Conservation (phyloP, 371 early-diverging fungal genomes). For the Quaeritorhiza haematococci region DNA sequence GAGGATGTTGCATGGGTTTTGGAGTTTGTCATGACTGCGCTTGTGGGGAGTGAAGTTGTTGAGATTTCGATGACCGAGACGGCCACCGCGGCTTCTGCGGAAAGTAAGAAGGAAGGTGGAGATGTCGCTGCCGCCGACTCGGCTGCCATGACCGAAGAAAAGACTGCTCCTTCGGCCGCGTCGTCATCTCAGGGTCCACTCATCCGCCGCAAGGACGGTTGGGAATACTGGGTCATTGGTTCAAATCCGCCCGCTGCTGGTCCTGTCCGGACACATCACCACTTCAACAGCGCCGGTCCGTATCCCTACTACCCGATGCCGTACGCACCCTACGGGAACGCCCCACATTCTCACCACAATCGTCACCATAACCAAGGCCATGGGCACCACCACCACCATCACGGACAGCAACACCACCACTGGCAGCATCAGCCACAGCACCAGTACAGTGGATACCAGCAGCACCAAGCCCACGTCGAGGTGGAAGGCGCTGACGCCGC, state of each 20-base stretch:
- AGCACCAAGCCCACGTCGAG: background rate
- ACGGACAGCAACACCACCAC: background rate
- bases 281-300: background rate
- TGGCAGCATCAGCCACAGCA: background rate
- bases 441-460: background rate
- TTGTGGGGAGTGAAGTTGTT: conserved; percentile 22
- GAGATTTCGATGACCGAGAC: conserved; percentile 17
- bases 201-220: conserved; percentile 27
- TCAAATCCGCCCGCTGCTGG: background rate
- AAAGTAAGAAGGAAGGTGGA: background rate
- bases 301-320: no score
- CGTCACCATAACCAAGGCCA: background rate
- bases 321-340: no score
- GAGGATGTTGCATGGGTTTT: conserved; percentile 19
- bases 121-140: no score
- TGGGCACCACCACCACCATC: background rate
- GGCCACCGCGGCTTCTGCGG: no score
- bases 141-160: no score
- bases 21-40: conserved; percentile 17
- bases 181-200: no score
- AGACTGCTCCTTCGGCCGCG: conserved; percentile 4
- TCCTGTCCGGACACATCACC: background rate
- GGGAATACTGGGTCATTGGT: conserved; percentile 37
- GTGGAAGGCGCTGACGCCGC: no score
- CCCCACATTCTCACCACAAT: background rate